Conservation (phyloP, 306 rosid genomes). For the Gastrolobium villosum region DNA sequence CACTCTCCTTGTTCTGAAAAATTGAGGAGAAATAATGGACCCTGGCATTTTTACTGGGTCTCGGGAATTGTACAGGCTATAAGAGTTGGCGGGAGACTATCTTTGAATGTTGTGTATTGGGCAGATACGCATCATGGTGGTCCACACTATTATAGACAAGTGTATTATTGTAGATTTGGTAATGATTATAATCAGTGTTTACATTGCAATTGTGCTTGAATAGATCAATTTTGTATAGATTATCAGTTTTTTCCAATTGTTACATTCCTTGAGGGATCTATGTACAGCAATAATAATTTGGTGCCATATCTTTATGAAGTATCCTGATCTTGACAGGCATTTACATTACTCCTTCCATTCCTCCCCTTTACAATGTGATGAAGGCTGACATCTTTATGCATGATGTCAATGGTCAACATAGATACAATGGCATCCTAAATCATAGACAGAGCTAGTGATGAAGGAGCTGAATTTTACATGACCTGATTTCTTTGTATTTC, state of each 20-base stretch:
- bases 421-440: neutral
- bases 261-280: constrained; percentile 1
- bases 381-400: neutral
- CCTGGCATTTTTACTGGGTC: constrained; percentile 57
- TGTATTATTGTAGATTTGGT: constrained; percentile 45
- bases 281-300: constrained; percentile 42
- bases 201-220: constrained; percentile 48
- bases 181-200: constrained; percentile 26
- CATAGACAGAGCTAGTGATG: neutral
- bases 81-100: constrained; percentile 54
- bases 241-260: neutral
- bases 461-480: neutral
- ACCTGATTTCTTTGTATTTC: neutral
- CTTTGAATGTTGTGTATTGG: neutral
- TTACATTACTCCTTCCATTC: constrained; percentile 6
- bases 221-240: constrained; percentile 53
- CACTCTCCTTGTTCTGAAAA: constrained; percentile 22
- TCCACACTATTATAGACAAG: constrained; percentile 34
- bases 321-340: neutral
- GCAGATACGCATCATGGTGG: constrained; percentile 45
- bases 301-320: constrained; percentile 28
- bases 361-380: neutral
- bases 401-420: neutral
- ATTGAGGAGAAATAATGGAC: constrained; percentile 35
- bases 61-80: constrained; percentile 62